Percentiles rank a stretch among this genome's conserved stretches.
phyloP scores from a whole-genome alignment of 148 eudicot species.

The Rhododendron mucronatum region DNA sequence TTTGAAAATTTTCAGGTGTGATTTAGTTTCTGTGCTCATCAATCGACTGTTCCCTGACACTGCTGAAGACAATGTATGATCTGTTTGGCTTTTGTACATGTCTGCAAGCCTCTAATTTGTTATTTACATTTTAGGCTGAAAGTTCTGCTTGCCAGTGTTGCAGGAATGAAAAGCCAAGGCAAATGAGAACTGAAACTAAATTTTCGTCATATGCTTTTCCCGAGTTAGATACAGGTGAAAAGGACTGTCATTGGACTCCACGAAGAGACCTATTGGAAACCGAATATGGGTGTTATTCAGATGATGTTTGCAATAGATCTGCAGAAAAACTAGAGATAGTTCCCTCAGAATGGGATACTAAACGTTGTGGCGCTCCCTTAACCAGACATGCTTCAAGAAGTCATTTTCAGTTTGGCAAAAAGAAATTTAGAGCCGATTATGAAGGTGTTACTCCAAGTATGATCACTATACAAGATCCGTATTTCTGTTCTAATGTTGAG shows the following conservation, averaged over 20 bases:
- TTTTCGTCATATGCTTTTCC: conserved; percentile 17
- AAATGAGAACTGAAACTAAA: conserved; percentile 20
- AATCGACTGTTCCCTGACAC: conserved; percentile 55
- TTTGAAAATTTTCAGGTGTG: conserved; percentile 38
- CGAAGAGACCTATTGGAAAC: conserved; percentile 19
- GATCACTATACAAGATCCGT: conserved; percentile 16
- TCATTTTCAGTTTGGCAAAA: conserved; percentile 21
- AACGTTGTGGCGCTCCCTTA: conserved; percentile 16
- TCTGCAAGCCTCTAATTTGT: background rate
- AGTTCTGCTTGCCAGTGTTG: conserved; percentile 30
- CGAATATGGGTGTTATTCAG: conserved; percentile 13
- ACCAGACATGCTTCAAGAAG: conserved; percentile 15
- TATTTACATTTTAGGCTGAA: conserved; percentile 18
- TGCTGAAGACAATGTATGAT: conserved; percentile 40
- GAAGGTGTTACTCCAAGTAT: conserved; percentile 13
- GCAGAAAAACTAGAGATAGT: conserved; percentile 5
- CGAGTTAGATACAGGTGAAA: conserved; percentile 17
- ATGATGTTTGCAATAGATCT: conserved; percentile 10
- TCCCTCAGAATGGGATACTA: conserved; percentile 23
- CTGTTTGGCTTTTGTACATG: conserved; percentile 3
- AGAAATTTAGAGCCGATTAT: conserved; percentile 8
- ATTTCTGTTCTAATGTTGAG: conserved; percentile 12
- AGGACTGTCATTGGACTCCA: conserved; percentile 20
- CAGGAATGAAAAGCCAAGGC: conserved; percentile 19
- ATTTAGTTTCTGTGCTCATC: conserved; percentile 62